A percentile compares a stretch with the other conserved stretches of the same genome.
Evolutionary conservation across 345 rosid species (phyloP).

Genomic region (Boechera divaricarpa): DNA sequence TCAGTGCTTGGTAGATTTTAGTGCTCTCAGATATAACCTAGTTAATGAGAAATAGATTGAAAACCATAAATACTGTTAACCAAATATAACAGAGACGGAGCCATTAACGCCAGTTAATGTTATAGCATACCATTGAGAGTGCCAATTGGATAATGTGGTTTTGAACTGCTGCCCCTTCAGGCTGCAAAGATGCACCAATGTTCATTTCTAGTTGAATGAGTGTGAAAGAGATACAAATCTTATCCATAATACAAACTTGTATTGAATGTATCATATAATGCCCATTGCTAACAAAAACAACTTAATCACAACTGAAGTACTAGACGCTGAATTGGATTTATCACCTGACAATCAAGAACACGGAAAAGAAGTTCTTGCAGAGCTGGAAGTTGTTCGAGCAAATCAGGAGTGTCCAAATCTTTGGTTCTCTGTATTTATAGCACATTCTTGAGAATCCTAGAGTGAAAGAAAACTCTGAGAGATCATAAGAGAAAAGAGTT

Average conservation of each 20-base stretch:
- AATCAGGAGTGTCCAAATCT: slow-evolving; percentile 86
- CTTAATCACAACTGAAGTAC: background rate
- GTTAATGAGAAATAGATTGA: slow-evolving; percentile 8
- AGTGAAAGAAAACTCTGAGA: slow-evolving; percentile 7
- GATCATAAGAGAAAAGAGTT: slow-evolving; percentile 10
- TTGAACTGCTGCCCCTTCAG: slow-evolving; percentile 87
- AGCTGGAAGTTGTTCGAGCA: slow-evolving; percentile 91
- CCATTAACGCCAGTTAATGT: slow-evolving; percentile 5
- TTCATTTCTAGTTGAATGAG: slow-evolving; percentile 17
- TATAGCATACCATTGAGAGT: slow-evolving; percentile 74
- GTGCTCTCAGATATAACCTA: slow-evolving; percentile 93
- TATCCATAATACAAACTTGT: background rate
- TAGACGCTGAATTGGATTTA: slow-evolving; percentile 3
- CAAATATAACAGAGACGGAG: background rate
- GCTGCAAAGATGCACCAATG: slow-evolving; percentile 59
- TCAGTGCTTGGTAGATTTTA: slow-evolving; percentile 87
- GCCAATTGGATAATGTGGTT: slow-evolving; percentile 86
- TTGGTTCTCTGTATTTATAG: slow-evolving; percentile 70
- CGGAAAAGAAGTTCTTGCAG: slow-evolving; percentile 93
- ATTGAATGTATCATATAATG: background rate
- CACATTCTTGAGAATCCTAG: slow-evolving; percentile 13
- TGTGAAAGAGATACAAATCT: slow-evolving; percentile 5
- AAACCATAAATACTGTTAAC: background rate
- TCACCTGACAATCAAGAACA: slow-evolving; percentile 91
- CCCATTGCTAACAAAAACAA: slow-evolving; percentile 15